Evolutionary conservation across 208 protist species (phyloP).

Genomic region (Leishmania tropica): DNA sequence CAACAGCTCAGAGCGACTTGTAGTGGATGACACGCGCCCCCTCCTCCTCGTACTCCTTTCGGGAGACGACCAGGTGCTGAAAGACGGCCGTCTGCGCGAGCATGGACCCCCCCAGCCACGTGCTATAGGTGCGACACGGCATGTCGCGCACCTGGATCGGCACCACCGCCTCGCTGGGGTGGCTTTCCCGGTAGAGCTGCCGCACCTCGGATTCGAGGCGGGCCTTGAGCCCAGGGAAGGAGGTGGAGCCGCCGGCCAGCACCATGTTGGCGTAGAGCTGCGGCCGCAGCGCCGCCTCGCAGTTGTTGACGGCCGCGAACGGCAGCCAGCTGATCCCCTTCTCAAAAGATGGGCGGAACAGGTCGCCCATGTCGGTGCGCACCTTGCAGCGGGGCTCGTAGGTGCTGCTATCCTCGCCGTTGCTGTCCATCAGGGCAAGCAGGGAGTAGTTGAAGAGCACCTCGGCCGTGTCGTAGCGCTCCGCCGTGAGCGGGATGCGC

Average conservation of each 20-base stretch:
- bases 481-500: constrained; percentile 67
- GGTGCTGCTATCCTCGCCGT: constrained; percentile 21
- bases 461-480: constrained; percentile 74
- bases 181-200: constrained; percentile 87
- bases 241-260: constrained; percentile 90
- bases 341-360: constrained; percentile 80
- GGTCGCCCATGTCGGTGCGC: constrained; percentile 81
- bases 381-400: constrained; percentile 80
- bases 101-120: constrained; percentile 87
- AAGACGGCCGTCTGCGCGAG: constrained; percentile 88
- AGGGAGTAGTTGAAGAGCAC: constrained; percentile 90
- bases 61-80: constrained; percentile 79
- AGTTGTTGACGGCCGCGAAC: constrained; percentile 92
- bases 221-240: constrained; percentile 80
- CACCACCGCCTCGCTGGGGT: constrained; percentile 81
- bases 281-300: constrained; percentile 85
- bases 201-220: constrained; percentile 90
- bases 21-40: constrained; percentile 86
- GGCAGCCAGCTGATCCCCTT: constrained; percentile 92
- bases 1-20: constrained; percentile 66
- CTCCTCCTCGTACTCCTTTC: constrained; percentile 88
- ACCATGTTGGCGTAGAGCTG: constrained; percentile 95
- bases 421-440: constrained; percentile 39
- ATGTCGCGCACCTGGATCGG: constrained; percentile 79
- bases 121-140: constrained; percentile 71